Base-by-base conservation (phyloP, 371 early-diverging fungal species). In the Batkoa obscura region DNA sequence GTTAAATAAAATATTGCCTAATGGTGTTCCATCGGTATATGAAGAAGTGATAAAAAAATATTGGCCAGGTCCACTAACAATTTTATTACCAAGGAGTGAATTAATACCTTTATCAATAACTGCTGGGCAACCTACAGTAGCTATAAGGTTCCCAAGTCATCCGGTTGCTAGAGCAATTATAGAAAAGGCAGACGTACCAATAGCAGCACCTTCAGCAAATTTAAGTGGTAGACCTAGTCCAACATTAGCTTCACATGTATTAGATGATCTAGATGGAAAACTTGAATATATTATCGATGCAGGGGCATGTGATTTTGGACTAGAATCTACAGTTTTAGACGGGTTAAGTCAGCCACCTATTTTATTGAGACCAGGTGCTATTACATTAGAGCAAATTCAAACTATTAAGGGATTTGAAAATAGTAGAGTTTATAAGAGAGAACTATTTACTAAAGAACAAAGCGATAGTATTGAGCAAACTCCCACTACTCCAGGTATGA, bases 201-300 rank as follows among this genome's bases (percentile, higher is more conserved):
- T 99, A 58, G 99, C 98, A 17, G 99, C 98, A 3, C 99, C 99
- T 4, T 94, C 96, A n/a, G 99, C 99, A 35, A 99, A 99, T 69
- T 83, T 88, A 12, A 90, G 91, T 39, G 97, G 98, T 9, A 80
- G 87, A 43, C 98, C 99, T 6, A 90, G 91, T 6, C 98, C 99
- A 2, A 98, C 99, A 0, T 66, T 77, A 1, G 95, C 96, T 0
- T 62, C 67, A 1, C 99, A 99, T 72, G 99, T 97, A 0, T 70
- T 72, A 39, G 75, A 83, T 30, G 99, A 99, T 66, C 76, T 99
- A 4, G 63, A 72, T 39, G 85, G 83, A 1, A 76, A 82, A 23
- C 81, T 99, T 32, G 81, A 86, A 39, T 66, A 90, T 42, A 83
- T 98, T 43, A 59, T 99, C 17, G 99, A 99, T 64, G 94, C 86